Evolutionary conservation across 495 filamentous ascomycete species (phyloP), one percentile per base, ranked within the genome.

Genomic region (Letharia lupina): DNA sequence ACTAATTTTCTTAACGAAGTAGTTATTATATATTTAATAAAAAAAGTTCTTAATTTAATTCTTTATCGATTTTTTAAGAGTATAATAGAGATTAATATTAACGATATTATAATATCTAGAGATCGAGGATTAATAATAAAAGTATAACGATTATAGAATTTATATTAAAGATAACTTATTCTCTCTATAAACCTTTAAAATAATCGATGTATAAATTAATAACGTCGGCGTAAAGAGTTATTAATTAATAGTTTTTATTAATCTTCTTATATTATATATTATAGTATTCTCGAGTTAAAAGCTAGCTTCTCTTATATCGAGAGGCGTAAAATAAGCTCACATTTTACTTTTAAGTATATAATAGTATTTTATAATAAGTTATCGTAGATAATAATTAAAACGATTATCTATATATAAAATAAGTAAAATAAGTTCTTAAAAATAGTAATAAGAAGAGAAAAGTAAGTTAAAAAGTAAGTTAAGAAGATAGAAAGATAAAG

Each of bases 11-110:
- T 23, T 37, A 7, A 65, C n/a, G 2, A 31, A 64, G 45, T 50
- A 68, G 6, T 64, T 68, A 28, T 68, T 63, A 44, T n/a, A 63
- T 35, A 64, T 16, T 39, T 28, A 68, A 35, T 64, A 28, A 28
- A 64, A 64, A 33, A 64, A 68, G 39, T 64, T 68, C 50, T 63
- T 63, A 50, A 67, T 63, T 31, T 40, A 40, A 41, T 40, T 20
- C 13, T 31, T 3, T 3, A 42, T 52, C 23, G 42, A 56, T 15
- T 13, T 52, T 41, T 52, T 31, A 11, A 63, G 16, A 7, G 16
- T 63, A 20, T 61, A 61, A 42, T 44, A 60, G 18, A 15, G 37
- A 60, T 60, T 39, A 23, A 60, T 60, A 4, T 42, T 16, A 16
- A 61, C 59, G 35, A 31, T 37, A 15, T 65, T 9, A 20, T 18